Conservation (phyloP, 257 asterid genomes). For the Nicotiana tabacum region DNA sequence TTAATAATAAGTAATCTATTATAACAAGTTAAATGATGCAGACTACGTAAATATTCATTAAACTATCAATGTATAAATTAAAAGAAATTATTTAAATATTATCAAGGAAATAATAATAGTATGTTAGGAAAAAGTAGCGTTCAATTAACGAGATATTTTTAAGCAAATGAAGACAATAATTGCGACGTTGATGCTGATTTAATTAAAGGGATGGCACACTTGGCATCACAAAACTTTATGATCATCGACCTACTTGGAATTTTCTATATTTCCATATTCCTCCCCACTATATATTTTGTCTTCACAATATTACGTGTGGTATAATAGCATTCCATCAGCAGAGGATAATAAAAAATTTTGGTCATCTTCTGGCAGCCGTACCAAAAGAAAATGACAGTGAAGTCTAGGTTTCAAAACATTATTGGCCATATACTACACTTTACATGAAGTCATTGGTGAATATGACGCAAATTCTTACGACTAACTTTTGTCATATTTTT, state of each 20-base stretch:
- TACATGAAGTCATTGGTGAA: background rate
- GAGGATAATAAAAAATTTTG: background rate
- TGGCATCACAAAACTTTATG: conserved; percentile 13
- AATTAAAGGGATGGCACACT: background rate
- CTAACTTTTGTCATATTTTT: background rate
- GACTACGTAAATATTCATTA: too few species aligned
- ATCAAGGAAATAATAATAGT: background rate
- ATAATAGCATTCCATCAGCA: background rate
- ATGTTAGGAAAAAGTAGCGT: background rate
- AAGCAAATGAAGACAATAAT: background rate
- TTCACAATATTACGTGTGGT: background rate
- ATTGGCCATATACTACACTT: background rate
- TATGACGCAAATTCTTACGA: background rate
- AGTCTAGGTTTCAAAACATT: background rate
- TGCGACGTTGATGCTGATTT: background rate
- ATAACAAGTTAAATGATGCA: too few species aligned
- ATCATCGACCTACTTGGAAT: background rate
- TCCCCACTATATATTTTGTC: background rate
- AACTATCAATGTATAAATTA: too few species aligned
- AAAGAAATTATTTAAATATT: background rate
- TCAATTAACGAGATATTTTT: background rate
- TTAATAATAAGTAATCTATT: too few species aligned
- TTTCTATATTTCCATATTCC: background rate
- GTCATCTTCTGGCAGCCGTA: background rate
- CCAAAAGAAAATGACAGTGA: background rate